Conservation (phyloP, 768 basidiomycete species). For the Hygrophoropsis aurantiaca region DNA sequence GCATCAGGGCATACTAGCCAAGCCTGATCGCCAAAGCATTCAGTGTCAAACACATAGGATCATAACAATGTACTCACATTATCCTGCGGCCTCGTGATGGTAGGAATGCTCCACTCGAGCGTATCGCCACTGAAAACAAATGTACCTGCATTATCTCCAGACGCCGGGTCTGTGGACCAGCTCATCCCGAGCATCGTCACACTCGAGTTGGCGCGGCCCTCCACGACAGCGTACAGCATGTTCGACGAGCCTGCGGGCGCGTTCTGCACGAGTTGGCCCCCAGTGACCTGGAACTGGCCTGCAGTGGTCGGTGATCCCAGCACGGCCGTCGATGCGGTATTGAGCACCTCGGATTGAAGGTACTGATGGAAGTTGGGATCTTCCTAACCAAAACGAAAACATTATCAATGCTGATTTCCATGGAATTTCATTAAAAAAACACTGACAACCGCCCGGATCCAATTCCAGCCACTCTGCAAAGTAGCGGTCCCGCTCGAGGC, state of each 20-base stretch:
- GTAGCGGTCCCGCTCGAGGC: slow-evolving; percentile 41
- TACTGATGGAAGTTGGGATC: slow-evolving; percentile 64
- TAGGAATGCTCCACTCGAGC: slow-evolving; percentile 54
- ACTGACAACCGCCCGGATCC: slow-evolving; percentile 57
- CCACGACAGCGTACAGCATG: slow-evolving; percentile 51
- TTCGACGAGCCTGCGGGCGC: slow-evolving; percentile 31
- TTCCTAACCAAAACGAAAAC: slow-evolving; percentile 30
- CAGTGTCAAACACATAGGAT: background rate
- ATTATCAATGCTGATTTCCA: background rate
- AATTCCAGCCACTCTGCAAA: slow-evolving; percentile 48
- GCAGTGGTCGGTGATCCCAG: slow-evolving; percentile 52
- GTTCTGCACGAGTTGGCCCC: slow-evolving; percentile 57
- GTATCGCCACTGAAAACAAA: slow-evolving; percentile 61
- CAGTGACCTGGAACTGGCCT: slow-evolving; percentile 55
- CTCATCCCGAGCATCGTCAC: slow-evolving; percentile 48
- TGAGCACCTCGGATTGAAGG: slow-evolving; percentile 48
- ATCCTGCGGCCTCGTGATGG: slow-evolving; percentile 48
- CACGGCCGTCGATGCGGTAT: slow-evolving; percentile 46
- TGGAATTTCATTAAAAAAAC: background rate
- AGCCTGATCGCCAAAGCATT: slow-evolving; percentile 30
- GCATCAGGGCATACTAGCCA: slow-evolving; percentile 59
- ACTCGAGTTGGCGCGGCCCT: slow-evolving; percentile 42
- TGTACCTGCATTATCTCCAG: slow-evolving; percentile 40
- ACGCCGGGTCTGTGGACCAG: slow-evolving; percentile 48
- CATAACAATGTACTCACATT: slow-evolving; percentile 38